Conservation (phyloP, 2,329 filamentous ascomycete genomes). For the Aspergillus terreus region DNA sequence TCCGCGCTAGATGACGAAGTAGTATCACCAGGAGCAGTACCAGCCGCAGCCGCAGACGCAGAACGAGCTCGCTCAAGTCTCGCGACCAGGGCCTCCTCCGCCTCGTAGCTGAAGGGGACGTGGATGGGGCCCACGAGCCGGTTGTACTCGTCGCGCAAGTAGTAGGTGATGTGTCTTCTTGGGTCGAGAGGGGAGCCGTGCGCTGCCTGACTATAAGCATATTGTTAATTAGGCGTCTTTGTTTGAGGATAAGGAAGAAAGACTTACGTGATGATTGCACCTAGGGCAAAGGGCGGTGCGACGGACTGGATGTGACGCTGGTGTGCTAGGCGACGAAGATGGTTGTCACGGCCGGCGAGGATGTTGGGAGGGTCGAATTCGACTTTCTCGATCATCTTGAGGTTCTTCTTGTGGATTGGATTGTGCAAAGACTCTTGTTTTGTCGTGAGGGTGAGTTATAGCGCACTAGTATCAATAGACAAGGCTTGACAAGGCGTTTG, state of each 20-base stretch:
- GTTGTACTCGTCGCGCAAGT: not conserved
- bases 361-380: not conserved
- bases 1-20: not conserved
- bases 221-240: not conserved
- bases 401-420: not conserved
- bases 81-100: not conserved
- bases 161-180: conserved; percentile 1
- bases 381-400: not conserved
- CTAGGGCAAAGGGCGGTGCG: not conserved
- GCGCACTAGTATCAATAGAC: too few species aligned
- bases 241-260: not conserved
- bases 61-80: not conserved
- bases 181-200: not conserved
- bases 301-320: not conserved
- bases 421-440: not conserved
- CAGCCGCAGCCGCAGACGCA: not conserved
- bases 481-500: not conserved
- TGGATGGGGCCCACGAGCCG: not conserved
- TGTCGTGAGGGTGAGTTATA: too few species aligned
- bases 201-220: not conserved
- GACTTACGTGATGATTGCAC: not conserved
- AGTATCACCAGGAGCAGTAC: not conserved
- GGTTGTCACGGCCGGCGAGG: not conserved
- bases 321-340: not conserved
- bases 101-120: not conserved